Percentiles rank a stretch among this genome's conserved stretches.
Evolutionary conservation across 2,329 filamentous ascomycete species (phyloP).

Genomic region (Lachnellula occidentalis): DNA sequence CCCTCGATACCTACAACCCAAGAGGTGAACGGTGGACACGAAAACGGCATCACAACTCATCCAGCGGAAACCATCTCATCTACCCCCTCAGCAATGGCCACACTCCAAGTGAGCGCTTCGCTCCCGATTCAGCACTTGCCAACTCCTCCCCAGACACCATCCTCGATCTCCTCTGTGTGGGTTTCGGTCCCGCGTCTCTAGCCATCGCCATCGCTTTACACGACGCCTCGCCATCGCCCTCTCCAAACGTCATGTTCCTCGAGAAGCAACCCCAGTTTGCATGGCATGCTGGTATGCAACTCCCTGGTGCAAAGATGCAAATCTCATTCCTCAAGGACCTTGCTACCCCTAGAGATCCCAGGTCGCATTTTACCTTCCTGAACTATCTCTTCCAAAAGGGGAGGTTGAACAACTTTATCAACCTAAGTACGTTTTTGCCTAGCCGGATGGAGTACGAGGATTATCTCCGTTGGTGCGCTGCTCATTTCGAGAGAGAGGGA

Average conservation of each 20-base stretch:
- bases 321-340: slow-evolving; percentile 97
- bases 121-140: slow-evolving; percentile 3
- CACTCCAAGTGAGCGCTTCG: not conserved
- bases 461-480: slow-evolving; percentile 89
- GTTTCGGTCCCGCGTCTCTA: slow-evolving; percentile 87
- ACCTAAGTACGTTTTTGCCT: slow-evolving; percentile 82
- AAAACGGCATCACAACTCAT: too few relatives aligned
- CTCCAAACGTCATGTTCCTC: slow-evolving; percentile 72
- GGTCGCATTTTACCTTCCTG: slow-evolving; percentile 88
- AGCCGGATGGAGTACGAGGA: slow-evolving; percentile 87
- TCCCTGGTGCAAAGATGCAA: slow-evolving; percentile 92
- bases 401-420: slow-evolving; percentile 85
- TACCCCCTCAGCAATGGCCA: slow-evolving; percentile 8
- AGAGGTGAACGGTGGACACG: too few relatives aligned
- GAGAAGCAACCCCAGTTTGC: slow-evolving; percentile 80
- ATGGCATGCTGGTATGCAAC: slow-evolving; percentile 94
- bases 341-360: slow-evolving; percentile 80
- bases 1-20: too few relatives aligned
- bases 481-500: slow-evolving; percentile 55
- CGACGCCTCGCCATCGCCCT: slow-evolving; percentile 56
- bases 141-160: slow-evolving; percentile 45
- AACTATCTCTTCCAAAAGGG: slow-evolving; percentile 84
- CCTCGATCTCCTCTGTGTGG: slow-evolving; percentile 83
- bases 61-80: too few relatives aligned
- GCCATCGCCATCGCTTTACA: slow-evolving; percentile 85